phyloP scores from a whole-genome alignment of 495 filamentous ascomycete genomes.

The Lasiosphaeria hispida region DNA sequence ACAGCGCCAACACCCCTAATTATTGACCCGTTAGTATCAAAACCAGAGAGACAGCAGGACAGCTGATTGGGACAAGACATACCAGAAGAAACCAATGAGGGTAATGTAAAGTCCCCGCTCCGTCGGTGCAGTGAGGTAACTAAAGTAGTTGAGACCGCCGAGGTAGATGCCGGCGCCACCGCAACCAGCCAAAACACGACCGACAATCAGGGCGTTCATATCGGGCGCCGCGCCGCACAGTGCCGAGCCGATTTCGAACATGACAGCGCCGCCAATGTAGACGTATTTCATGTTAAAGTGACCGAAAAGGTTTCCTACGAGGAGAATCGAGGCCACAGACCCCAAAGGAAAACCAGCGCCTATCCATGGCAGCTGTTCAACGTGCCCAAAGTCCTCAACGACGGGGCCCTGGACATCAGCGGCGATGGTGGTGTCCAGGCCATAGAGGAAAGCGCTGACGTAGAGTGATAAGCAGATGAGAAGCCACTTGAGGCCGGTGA shows the following conservation, averaged over 20 bases:
- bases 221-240: constrained; percentile 56
- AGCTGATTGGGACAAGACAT: too few relatives aligned
- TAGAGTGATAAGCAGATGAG: constrained; percentile 48
- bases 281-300: constrained; percentile 34
- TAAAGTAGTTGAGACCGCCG: constrained; percentile 46
- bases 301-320: constrained; percentile 32
- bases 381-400: constrained; percentile 46
- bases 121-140: constrained; percentile 45
- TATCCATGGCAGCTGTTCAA: constrained; percentile 59
- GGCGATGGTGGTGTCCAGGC: constrained; percentile 61
- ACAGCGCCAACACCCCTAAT: constrained; percentile 38
- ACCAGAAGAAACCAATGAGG: constrained; percentile 20
- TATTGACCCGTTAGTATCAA: too few relatives aligned
- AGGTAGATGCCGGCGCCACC: constrained; percentile 42
- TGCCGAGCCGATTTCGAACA: constrained; percentile 53
- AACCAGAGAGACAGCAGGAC: too few relatives aligned
- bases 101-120: constrained; percentile 45
- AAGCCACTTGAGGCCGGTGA: constrained; percentile 35
- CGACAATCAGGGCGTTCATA: constrained; percentile 55
- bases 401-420: constrained; percentile 58
- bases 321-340: constrained; percentile 46
- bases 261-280: constrained; percentile 37
- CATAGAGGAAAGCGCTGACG: constrained; percentile 51
- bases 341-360: constrained; percentile 53
- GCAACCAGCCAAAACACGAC: constrained; percentile 55